These are phyloP conservation scores for Gossypium mustelinum DNA, from an alignment of 345 rosid genomes.

Conservation along the genomic window DNA sequence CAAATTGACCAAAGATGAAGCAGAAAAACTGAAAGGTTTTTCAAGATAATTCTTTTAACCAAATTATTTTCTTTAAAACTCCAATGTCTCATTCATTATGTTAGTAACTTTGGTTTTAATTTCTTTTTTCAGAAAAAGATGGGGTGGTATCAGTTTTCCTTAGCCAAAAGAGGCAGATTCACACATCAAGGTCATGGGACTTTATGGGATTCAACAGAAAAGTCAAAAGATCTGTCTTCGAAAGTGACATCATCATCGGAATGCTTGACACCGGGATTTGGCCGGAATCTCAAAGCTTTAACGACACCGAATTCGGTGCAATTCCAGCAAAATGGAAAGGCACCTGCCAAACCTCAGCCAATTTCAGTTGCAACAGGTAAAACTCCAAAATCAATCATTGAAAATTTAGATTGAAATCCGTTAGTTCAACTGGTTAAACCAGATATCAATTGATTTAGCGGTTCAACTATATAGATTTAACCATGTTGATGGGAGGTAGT, in stretches of 20 bases:
- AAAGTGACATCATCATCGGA: conserved; percentile 39
- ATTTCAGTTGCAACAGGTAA: conserved; percentile 65
- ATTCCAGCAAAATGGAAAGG: conserved; percentile 52
- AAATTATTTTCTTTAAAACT: neutral
- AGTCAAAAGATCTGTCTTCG: conserved; percentile 25
- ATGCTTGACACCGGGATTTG: conserved; percentile 53
- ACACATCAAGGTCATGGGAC: conserved; percentile 54
- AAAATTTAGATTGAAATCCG: too few relatives aligned
- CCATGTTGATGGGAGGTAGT: too few relatives aligned
- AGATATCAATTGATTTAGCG: too few relatives aligned
- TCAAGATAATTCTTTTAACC: too few relatives aligned
- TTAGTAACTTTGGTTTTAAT: neutral
- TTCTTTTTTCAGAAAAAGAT: conserved; percentile 31
- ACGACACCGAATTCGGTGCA: conserved; percentile 37
- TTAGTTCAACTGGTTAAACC: too few relatives aligned
- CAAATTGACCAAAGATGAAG: conserved; percentile 33
- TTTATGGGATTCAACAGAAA: conserved; percentile 45
- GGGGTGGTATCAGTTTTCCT: conserved; percentile 57
- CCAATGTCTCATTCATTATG: neutral
- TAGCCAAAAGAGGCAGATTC: conserved; percentile 37
- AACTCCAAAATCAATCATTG: neutral
- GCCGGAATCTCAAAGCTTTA: conserved; percentile 44
- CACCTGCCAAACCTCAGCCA: conserved; percentile 30
- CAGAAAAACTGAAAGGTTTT: conserved; percentile 27
- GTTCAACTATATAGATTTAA: too few relatives aligned